These are phyloP conservation scores for Clitopilus hobsonii DNA, from an alignment of 768 basidiomycete genomes.

Conservation along the genomic window DNA sequence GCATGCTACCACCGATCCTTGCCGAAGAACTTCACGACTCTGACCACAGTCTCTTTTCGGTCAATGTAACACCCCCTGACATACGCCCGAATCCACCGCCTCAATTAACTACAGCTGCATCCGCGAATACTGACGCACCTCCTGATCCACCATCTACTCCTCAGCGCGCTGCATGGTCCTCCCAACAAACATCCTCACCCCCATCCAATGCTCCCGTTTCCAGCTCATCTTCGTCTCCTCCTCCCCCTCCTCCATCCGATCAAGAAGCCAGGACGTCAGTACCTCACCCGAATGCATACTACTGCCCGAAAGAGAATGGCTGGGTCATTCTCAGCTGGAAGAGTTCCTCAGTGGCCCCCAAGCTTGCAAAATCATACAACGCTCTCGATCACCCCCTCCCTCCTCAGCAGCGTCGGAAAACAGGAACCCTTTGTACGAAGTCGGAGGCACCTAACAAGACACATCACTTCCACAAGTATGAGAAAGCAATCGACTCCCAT, in stretches of 20 bases:
- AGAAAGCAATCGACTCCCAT: conserved; percentile 63
- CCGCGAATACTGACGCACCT: not conserved
- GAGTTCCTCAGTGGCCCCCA: conserved; percentile 55
- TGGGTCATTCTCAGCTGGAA: conserved; percentile 78
- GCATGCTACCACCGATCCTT: conserved; percentile 64
- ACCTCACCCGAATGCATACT: conserved; percentile 81
- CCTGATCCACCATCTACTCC: not conserved
- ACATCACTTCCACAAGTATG: conserved; percentile 80
- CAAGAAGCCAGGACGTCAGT: conserved; percentile 65
- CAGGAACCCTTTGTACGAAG: conserved; percentile 48
- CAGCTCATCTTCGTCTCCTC: conserved; percentile 2
- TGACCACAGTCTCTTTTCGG: conserved; percentile 66
- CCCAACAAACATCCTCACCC: not conserved
- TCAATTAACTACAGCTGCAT: not conserved
- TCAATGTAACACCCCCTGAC: conserved; percentile 33
- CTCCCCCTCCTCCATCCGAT: conserved; percentile 43
- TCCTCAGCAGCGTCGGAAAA: conserved; percentile 45
- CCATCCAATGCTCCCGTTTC: not conserved
- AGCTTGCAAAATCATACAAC: conserved; percentile 52
- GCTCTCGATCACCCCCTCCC: conserved; percentile 45
- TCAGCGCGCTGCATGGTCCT: not conserved
- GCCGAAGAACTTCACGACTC: conserved; percentile 67
- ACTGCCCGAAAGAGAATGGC: conserved; percentile 76
- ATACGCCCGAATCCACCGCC: conserved; percentile 6
- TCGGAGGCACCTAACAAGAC: conserved; percentile 53